Conservation (phyloP, 345 rosid genomes). For the Salix purpurea region DNA sequence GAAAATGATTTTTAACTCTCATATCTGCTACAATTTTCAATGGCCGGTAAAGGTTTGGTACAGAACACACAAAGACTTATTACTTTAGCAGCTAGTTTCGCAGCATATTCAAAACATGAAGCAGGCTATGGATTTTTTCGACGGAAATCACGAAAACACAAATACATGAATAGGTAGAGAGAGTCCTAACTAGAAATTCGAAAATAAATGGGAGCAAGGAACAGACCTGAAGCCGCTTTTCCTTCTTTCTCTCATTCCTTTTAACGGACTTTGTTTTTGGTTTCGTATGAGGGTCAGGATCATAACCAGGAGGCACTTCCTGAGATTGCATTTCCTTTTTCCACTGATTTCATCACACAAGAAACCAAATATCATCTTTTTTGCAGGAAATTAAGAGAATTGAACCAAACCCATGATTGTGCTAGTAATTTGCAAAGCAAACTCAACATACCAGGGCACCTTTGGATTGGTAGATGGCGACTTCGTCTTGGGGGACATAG, state of each 20-base stretch:
- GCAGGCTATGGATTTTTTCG: neutral
- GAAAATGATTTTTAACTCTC: neutral
- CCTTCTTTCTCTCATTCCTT: slow-evolving; percentile 81
- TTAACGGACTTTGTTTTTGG: slow-evolving; percentile 58
- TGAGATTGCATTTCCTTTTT: neutral
- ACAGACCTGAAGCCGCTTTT: slow-evolving; percentile 68
- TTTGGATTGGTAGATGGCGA: slow-evolving; percentile 79
- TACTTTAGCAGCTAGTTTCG: neutral
- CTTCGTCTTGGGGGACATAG: slow-evolving; percentile 85
- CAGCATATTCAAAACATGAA: neutral
- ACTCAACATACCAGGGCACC: slow-evolving; percentile 64
- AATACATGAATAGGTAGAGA: neutral
- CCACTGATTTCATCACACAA: neutral
- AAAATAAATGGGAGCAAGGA: neutral
- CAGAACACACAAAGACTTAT: neutral
- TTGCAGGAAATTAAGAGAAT: neutral
- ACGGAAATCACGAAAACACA: neutral
- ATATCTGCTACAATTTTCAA: neutral
- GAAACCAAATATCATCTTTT: neutral
- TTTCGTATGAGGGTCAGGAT: neutral
- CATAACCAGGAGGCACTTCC: neutral
- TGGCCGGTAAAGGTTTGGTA: neutral
- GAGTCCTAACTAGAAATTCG: neutral
- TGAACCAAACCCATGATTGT: neutral
- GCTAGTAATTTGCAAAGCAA: neutral